Evolutionary conservation across 371 early-diverging fungal genomes (phyloP), one percentile per base, ranked within the genome.

Genomic region (Phascolomyces articulosus): DNA sequence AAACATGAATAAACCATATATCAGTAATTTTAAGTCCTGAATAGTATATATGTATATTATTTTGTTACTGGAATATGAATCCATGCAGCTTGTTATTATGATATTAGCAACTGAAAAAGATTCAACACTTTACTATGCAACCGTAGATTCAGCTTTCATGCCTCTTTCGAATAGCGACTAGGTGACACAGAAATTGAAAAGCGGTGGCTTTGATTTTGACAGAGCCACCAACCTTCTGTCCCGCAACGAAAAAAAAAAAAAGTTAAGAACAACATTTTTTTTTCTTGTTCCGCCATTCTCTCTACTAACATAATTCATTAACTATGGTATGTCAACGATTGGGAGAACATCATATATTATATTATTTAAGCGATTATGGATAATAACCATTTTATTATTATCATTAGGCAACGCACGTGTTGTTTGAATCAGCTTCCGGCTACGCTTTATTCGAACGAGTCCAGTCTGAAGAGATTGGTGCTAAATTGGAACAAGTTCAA

Each of bases 371-470:
- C 4, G 8, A 0, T 44, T n/a, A 13, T 44, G 8, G 8, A 44
- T 44, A 13, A 13, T 16, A 44, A 44, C 44, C 8, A 13, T 4
- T 44, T 44, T 44, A n/a, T 4, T 44, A 18, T 13, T 16, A 44
- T n/a, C 8, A 44, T 44, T 44, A 83, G 85, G 85, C 77, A 65
- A 85, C 83, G 74, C 87, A 86, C 77, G 79, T 96, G 53, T 84
- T 99, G 66, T 95, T 90, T 78, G 99, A 99, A 85, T 91, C 94
- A 56, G 93, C 98, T 44, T 94, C 96, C 29, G 99, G 99, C 72
- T 99, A 96, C 76, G 93, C 96, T 55, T 90, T 99, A 57, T 98
- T 97, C 72, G 96, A 99, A 87, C 89, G 95, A 55, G 70, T 93
- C 58, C 91, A 95, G 85, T 88, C 92, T 9, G 99, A 99, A 75